Evolutionary conservation across 345 rosid genomes (phyloP), one percentile per base, ranked within the genome.

Genomic region (Sonneratia caseolaris): DNA sequence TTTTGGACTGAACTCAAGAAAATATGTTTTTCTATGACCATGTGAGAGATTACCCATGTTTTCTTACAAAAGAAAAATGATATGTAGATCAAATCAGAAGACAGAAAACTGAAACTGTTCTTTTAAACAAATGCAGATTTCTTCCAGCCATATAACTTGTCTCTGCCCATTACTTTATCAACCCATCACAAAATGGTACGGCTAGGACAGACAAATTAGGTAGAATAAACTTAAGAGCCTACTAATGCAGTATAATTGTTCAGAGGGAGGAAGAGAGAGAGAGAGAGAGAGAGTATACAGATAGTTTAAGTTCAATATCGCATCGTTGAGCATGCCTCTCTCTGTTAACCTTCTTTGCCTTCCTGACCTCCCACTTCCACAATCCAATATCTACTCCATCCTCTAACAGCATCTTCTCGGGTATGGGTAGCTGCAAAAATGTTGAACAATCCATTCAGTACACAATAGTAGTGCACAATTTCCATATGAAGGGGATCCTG

Each of bases 301-400:
- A 86, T 71, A 96, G 97, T 74, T 92, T 92, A 77, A 96, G 97
- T 80, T 96, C 98, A 61, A 82, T 83, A 82, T 92, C 97, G 74
- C 99, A 96, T 68, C 97, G 86, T 72, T 80, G 89, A 56, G 99
- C 87, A 86, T 96, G 91, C 75, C 96, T 84, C 89, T 96, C 99
- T 67, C 86, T 82, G 79, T 96, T 96, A 74, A 83, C 86, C 81
- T 91, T 96, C 68, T 83, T 91, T 66, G 86, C 89, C 76, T 80
- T 89, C 75, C 87, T 84, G 73, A 81, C 80, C 71, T 82, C 88
- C 97, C 97, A 87, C 79, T 84, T 96, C 97, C 98, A 96, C 68
- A 79, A 74, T 70, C 81, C 86, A 72, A 86, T 68, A 77, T 86
- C 93, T 73, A 75, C 83, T 70, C 82, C 82, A 75, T 91, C 95